Base-by-base conservation (phyloP, 257 asterid genomes). In the Solanum habrochaites region DNA sequence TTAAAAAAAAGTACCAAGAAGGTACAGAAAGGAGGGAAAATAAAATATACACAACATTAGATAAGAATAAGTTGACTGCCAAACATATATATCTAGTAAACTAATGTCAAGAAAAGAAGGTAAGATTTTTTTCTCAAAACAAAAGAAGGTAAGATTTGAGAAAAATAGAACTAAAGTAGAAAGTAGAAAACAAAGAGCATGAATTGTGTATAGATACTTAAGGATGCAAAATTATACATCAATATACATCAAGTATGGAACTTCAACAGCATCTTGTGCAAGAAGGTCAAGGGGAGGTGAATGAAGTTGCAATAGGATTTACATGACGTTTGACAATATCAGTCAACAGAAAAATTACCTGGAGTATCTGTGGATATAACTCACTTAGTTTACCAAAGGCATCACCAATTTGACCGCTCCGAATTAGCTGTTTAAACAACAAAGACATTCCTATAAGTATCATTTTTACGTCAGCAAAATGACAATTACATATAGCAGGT, bases 331-430 rank as follows among this genome's bases (percentile, higher is more conserved):
- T 62, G 45, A 74, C 75, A 18, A 86, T 16, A 49, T 49, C 45
- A 32, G 27, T 25, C 42, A 29, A 31, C 21, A 75, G 70, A 85
- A 71, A 71, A 87, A 83, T 84, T 86, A 97, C 99, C 99, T 96
- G 93, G 86, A 97, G 89, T 89, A 94, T 91, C 91, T 92, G 94
- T 82, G 98, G 99, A 90, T 94, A 97, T 93, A 93, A 93, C 15
- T 89, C 89, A 29, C 64, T 88, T 83, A 97, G 98, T 85, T 92
- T 91, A 39, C 89, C 83, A 84, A 96, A 89, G 15, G 98, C 93
- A 72, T 93, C 97, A 90, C 94, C 98, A 23, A 96, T 93, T 86
- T 95, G 89, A 23, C 99, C 99, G 82, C 87, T 84, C 92, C 95
- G 93, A 87, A 97, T 97, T 56, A 95, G 94, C 99, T 97, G 83